phyloP scores from a whole-genome alignment of 306 rosid genomes.

The Pterocarpus santalinus region DNA sequence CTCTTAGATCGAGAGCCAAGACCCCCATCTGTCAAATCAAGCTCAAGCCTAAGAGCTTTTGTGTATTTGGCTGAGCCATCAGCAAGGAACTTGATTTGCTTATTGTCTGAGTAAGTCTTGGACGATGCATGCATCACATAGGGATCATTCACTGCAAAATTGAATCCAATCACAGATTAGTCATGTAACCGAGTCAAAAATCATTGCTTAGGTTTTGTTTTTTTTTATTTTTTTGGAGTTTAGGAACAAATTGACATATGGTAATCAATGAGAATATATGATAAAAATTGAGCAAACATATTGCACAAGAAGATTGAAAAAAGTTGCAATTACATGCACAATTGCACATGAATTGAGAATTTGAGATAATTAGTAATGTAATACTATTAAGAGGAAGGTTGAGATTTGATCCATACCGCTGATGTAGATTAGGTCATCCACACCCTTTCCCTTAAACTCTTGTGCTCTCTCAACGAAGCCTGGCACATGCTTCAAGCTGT shows the following conservation, averaged over 20 bases:
- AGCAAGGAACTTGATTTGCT: slow-evolving; percentile 86
- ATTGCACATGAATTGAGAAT: background rate
- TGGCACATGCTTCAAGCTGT: slow-evolving; percentile 86
- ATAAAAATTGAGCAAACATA: background rate
- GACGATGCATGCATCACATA: slow-evolving; percentile 93
- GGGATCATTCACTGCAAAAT: slow-evolving; percentile 83
- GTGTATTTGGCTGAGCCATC: slow-evolving; percentile 88
- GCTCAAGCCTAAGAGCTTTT: slow-evolving; percentile 83
- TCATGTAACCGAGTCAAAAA: background rate
- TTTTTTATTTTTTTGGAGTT: too few species aligned
- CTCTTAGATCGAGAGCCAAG: slow-evolving; percentile 81
- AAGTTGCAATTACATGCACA: background rate
- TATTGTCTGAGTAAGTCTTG: slow-evolving; percentile 80
- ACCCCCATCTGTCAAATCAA: slow-evolving; percentile 80
- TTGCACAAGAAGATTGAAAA: background rate
- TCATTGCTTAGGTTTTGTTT: too few species aligned
- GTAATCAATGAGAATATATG: too few species aligned
- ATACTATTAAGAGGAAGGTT: background rate
- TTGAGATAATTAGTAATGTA: background rate
- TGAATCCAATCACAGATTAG: slow-evolving; percentile 24
- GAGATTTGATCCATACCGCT: slow-evolving; percentile 57
- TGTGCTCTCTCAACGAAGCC: slow-evolving; percentile 79
- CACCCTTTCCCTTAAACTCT: slow-evolving; percentile 71
- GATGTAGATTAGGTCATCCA: slow-evolving; percentile 68
- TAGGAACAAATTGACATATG: too few species aligned